These are phyloP conservation scores for Fraxinus latifolia DNA, from an alignment of 305 asterid species.

Conservation along the genomic window DNA sequence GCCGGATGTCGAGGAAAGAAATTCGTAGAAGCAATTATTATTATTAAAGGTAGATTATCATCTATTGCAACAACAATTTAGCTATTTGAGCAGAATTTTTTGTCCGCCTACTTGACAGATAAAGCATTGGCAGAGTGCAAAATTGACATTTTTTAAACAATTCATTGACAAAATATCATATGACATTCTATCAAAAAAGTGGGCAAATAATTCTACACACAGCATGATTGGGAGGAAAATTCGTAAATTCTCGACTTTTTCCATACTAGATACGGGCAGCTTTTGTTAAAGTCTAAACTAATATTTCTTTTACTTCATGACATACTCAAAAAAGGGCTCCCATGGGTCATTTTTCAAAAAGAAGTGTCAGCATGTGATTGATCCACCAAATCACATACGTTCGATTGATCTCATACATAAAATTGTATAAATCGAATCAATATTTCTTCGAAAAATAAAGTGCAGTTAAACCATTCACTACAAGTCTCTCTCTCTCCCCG, in stretches of 20 bases:
- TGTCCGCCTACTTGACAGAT: neutral
- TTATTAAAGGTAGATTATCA: neutral
- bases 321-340: neutral
- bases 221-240: neutral
- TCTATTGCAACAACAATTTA: neutral
- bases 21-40: neutral
- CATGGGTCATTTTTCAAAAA: neutral
- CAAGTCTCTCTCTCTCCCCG: neutral
- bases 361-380: neutral
- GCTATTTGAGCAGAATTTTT: neutral
- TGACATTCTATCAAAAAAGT: neutral
- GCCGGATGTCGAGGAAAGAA: neutral
- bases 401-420: neutral
- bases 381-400: neutral
- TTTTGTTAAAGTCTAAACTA: neutral
- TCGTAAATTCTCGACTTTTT: neutral
- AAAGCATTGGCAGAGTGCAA: neutral
- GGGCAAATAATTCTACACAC: neutral
- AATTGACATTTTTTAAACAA: no score
- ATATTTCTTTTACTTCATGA: neutral
- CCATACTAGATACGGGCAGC: neutral
- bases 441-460: neutral
- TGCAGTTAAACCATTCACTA: neutral
- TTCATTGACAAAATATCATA: neutral
- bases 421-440: neutral